Evolutionary conservation across 768 basidiomycete genomes (phyloP).

Genomic region (Leucocoprinus leucothites): DNA sequence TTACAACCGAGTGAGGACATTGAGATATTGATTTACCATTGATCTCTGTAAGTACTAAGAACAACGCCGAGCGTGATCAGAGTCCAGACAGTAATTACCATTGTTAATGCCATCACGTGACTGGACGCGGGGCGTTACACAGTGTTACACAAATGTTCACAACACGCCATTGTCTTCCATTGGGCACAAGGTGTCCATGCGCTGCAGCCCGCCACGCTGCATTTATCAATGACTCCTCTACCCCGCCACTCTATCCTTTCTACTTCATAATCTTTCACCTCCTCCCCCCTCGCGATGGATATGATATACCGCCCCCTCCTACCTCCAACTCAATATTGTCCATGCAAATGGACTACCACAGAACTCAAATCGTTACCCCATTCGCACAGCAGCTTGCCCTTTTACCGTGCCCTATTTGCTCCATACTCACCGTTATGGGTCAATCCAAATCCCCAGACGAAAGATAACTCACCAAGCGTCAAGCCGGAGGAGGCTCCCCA

Average conservation of each 20-base stretch:
- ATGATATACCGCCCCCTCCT: conserved; percentile 4
- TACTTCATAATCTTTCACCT: not conserved
- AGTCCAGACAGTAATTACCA: too few relatives aligned
- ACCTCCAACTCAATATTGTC: conserved; percentile 5
- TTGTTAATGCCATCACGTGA: conserved; percentile 4
- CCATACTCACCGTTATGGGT: conserved; percentile 6
- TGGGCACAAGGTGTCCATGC: conserved; percentile 7
- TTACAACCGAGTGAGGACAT: too few relatives aligned
- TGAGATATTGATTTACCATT: too few relatives aligned
- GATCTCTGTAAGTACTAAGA: too few relatives aligned
- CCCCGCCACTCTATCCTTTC: not conserved
- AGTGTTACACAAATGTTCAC: not conserved
- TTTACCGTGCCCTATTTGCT: conserved; percentile 4
- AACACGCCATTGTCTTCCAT: not conserved
- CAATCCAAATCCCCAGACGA: not conserved
- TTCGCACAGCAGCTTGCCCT: not conserved
- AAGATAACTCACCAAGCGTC: not conserved
- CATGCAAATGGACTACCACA: not conserved
- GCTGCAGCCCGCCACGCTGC: not conserved
- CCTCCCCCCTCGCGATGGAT: not conserved
- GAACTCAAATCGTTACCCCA: not conserved
- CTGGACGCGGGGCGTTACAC: not conserved
- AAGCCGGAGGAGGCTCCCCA: not conserved
- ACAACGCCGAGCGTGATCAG: not conserved
- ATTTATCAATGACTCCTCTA: not conserved